Evolutionary conservation across 805 yeast species (phyloP).

Genomic region (Debaryomyces prosopidis): DNA sequence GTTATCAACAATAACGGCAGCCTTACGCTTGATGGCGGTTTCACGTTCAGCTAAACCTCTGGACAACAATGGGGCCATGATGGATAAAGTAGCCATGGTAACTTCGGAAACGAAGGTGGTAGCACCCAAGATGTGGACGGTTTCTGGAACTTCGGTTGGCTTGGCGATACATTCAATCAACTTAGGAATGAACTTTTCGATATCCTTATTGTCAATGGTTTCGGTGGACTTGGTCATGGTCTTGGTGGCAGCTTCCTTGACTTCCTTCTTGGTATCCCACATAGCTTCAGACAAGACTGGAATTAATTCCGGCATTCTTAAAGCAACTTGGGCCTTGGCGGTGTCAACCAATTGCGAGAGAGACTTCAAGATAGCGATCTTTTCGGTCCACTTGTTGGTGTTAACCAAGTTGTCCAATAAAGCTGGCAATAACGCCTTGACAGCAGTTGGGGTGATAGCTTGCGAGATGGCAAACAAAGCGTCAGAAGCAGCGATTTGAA

Average conservation of each 20-base stretch:
- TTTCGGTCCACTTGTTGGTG: slow-evolving; percentile 97
- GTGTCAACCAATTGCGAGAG: slow-evolving; percentile 86
- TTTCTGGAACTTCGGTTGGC: slow-evolving; percentile 97
- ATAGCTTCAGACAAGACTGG: slow-evolving; percentile 98
- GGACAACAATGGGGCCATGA: slow-evolving; percentile 97
- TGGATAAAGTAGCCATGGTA: slow-evolving; percentile 98
- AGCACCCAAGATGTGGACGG: slow-evolving; percentile 98
- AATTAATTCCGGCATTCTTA: slow-evolving; percentile 99
- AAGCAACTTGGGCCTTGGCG: slow-evolving; percentile 93
- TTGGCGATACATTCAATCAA: slow-evolving; percentile 95
- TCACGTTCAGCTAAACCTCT: slow-evolving; percentile 99
- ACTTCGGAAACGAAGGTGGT: slow-evolving; percentile 99
- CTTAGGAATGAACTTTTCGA: slow-evolving; percentile 97
- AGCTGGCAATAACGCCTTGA: slow-evolving; percentile 86
- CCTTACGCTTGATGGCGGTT: slow-evolving; percentile 98
- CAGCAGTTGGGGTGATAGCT: slow-evolving; percentile 88
- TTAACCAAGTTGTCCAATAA: slow-evolving; percentile 64
- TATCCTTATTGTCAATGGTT: slow-evolving; percentile 99
- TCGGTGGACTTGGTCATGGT: slow-evolving; percentile 96
- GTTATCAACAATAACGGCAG: slow-evolving; percentile 99
- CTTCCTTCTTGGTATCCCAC: slow-evolving; percentile 99
- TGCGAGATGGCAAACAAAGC: slow-evolving; percentile 78
- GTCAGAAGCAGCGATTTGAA: slow-evolving; percentile 69
- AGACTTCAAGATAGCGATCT: slow-evolving; percentile 85
- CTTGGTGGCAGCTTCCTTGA: slow-evolving; percentile 92